These are phyloP conservation scores for Venturia aucupariae DNA, from an alignment of 2,329 filamentous ascomycete species.

Conservation along the genomic window DNA sequence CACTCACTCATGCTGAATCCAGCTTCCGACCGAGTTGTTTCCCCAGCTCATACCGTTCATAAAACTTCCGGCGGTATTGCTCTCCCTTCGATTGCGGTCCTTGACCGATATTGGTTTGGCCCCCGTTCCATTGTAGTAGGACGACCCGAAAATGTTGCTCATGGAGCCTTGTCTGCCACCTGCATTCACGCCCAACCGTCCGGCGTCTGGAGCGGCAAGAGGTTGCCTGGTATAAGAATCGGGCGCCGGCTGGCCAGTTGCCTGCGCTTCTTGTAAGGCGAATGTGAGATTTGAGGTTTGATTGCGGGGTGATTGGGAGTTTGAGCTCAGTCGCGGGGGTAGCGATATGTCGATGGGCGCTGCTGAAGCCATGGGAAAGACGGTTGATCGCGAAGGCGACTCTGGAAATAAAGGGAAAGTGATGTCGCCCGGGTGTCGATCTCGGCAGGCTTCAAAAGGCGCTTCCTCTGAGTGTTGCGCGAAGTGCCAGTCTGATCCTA, in stretches of 20 bases:
- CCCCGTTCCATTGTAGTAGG: slow-evolving; percentile 47
- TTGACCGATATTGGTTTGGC: slow-evolving; percentile 53
- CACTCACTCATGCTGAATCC: slow-evolving; percentile 95
- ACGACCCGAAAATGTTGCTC: slow-evolving; percentile 35
- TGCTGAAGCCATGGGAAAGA: slow-evolving; percentile 9
- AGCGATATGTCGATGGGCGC: slow-evolving; percentile 50
- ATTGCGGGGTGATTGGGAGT: slow-evolving; percentile 50
- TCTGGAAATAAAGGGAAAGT: slow-evolving; percentile 29
- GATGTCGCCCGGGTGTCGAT: slow-evolving; percentile 17
- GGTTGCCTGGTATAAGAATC: slow-evolving; percentile 20
- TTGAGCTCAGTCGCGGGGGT: slow-evolving; percentile 36
- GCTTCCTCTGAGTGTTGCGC: slow-evolving; percentile 24
- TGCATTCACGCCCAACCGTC: slow-evolving; percentile 26
- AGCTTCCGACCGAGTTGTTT: slow-evolving; percentile 89
- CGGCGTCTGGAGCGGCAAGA: slow-evolving; percentile 20
- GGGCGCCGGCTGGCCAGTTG: slow-evolving; percentile 18
- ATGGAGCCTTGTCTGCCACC: slow-evolving; percentile 46
- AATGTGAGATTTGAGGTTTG: slow-evolving; percentile 56
- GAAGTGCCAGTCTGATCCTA: slow-evolving; percentile 18
- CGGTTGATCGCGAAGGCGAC: slow-evolving; percentile 18
- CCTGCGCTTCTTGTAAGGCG: slow-evolving; percentile 44
- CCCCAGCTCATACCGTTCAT: slow-evolving; percentile 91
- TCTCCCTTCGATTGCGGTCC: slow-evolving; percentile 48
- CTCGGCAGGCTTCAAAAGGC: slow-evolving; percentile 28
- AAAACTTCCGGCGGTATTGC: slow-evolving; percentile 51